These are phyloP conservation scores for Prillingera fragicola DNA, from an alignment of 1,284 basidiomycete genomes.

Conservation along the genomic window DNA sequence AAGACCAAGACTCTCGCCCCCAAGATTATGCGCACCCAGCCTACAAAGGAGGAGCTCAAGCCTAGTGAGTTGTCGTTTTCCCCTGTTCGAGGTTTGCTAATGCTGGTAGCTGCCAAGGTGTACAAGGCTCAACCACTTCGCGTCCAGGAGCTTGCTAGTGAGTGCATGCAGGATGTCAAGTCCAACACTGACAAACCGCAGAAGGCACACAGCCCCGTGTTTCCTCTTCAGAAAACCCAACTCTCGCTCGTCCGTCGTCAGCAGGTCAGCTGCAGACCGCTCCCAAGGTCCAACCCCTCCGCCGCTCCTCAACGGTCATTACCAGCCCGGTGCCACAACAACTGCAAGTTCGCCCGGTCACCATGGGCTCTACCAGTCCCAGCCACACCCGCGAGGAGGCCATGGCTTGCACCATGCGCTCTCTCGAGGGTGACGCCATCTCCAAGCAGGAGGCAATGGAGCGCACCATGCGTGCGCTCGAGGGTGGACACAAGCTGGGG, in stretches of 20 bases:
- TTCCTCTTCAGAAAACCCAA: background rate
- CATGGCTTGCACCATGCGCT: slow-evolving; percentile 32
- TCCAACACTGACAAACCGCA: background rate
- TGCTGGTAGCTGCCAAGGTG: too few relatives aligned
- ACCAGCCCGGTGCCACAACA: background rate
- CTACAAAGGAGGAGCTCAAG: slow-evolving; percentile 23
- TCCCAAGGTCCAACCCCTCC: background rate
- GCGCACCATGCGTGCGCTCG: slow-evolving; percentile 30
- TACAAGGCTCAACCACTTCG: background rate
- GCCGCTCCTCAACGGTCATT: background rate
- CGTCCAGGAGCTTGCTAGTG: background rate
- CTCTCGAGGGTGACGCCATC: slow-evolving; percentile 40
- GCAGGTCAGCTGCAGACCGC: background rate
- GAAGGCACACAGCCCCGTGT: background rate
- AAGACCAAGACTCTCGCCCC: slow-evolving; percentile 17
- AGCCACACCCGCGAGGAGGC: slow-evolving; percentile 30
- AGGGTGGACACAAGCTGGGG: slow-evolving; percentile 16
- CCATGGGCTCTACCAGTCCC: slow-evolving; percentile 7
- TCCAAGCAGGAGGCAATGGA: slow-evolving; percentile 30
- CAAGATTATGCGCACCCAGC: slow-evolving; percentile 23
- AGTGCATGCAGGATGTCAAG: too few relatives aligned
- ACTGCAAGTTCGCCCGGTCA: slow-evolving; percentile 11
- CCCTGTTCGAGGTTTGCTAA: too few relatives aligned
- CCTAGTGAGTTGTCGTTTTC: slow-evolving; percentile 7
- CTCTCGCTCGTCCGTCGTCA: background rate